Conservation (phyloP, 768 basidiomycete species). For the Mycena kentingensis region DNA sequence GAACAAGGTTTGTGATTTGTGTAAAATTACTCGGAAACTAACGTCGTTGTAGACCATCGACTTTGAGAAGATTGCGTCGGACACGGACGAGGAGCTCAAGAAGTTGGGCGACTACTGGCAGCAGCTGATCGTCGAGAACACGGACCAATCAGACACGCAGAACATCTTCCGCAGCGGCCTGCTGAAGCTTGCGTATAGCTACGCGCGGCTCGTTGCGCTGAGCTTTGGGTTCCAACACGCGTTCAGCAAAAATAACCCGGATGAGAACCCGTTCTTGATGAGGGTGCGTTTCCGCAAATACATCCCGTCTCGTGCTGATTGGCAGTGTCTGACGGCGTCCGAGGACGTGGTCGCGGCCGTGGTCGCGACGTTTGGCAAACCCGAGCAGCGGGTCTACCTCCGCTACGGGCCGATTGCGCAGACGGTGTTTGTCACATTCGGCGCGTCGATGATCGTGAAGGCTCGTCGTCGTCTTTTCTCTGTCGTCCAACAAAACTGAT, state of each 20-base stretch:
- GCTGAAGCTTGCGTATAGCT: slow-evolving; percentile 64
- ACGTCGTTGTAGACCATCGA: slow-evolving; percentile 51
- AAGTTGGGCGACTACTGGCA: slow-evolving; percentile 59
- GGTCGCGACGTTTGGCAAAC: slow-evolving; percentile 57
- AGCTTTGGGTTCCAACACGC: slow-evolving; percentile 80
- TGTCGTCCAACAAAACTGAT: not conserved
- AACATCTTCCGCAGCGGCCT: slow-evolving; percentile 63
- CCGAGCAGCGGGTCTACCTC: slow-evolving; percentile 57
- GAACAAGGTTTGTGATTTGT: slow-evolving; percentile 56
- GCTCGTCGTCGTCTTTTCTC: slow-evolving; percentile 35
- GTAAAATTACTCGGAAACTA: not conserved
- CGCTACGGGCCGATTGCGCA: slow-evolving; percentile 80
- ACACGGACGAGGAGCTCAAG: slow-evolving; percentile 71
- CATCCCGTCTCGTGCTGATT: not conserved
- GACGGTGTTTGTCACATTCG: slow-evolving; percentile 78
- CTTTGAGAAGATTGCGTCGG: slow-evolving; percentile 62
- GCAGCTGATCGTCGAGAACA: slow-evolving; percentile 45
- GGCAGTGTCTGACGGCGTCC: slow-evolving; percentile 68
- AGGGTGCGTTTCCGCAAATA: slow-evolving; percentile 49
- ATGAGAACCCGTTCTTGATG: slow-evolving; percentile 66
- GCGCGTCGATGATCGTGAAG: slow-evolving; percentile 82
- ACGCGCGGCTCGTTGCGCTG: slow-evolving; percentile 66
- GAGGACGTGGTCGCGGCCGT: slow-evolving; percentile 64
- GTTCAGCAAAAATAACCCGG: slow-evolving; percentile 59
- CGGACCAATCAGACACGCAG: slow-evolving; percentile 56